phyloP scores from a whole-genome alignment of 192 early-diverging fungal genomes.

The Coemansia aciculifera region DNA sequence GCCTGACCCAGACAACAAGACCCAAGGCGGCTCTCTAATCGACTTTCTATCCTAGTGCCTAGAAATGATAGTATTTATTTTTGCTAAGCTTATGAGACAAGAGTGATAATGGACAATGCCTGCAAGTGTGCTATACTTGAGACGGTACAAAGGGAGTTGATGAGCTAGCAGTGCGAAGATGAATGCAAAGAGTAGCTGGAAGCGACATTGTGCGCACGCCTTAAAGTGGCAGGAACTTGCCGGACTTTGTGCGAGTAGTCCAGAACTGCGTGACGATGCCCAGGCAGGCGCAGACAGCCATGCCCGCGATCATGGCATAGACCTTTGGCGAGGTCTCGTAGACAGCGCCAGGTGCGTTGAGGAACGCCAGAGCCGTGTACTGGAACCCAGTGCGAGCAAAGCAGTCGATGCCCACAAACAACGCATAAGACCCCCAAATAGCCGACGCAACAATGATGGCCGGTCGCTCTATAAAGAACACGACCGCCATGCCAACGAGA shows the following conservation, averaged over 20 bases:
- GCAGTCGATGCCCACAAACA: conserved; percentile 79
- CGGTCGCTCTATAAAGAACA: conserved; percentile 63
- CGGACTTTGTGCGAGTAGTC: conserved; percentile 46
- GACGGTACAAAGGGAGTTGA: not conserved
- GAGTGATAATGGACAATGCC: not conserved
- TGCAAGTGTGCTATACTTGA: not conserved
- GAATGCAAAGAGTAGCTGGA: not conserved
- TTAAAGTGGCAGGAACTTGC: conserved; percentile 21
- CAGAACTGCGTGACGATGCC: conserved; percentile 69
- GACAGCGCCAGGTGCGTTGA: conserved; percentile 52
- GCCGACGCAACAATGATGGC: conserved; percentile 72
- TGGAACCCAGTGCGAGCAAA: conserved; percentile 77
- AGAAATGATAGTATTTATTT: not conserved
- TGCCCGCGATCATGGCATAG: conserved; percentile 71
- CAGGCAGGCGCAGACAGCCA: conserved; percentile 62
- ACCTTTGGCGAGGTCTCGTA: conserved; percentile 61
- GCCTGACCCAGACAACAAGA: conserved; percentile 22
- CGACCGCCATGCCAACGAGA: conserved; percentile 63
- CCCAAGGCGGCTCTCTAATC: conserved; percentile 24
- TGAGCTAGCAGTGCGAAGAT: not conserved
- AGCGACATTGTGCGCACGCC: not conserved
- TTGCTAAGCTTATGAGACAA: no score
- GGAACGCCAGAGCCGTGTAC: conserved; percentile 59
- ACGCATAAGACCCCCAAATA: conserved; percentile 76
- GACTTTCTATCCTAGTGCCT: conserved; percentile 30